phyloP scores from a whole-genome alignment of 331 rosid species.

The Malus hybrid region DNA sequence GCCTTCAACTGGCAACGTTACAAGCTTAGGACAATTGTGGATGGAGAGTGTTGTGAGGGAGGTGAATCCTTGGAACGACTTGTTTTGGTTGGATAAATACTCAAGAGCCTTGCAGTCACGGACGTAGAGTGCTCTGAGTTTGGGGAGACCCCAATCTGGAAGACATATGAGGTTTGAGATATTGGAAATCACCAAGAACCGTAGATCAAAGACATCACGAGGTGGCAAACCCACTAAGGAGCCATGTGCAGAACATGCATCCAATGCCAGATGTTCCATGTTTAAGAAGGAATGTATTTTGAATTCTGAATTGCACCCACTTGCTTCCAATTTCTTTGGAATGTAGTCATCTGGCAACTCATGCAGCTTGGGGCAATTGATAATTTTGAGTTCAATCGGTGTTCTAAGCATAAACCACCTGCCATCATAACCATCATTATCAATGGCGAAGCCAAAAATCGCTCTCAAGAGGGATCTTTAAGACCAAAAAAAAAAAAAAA shows the following conservation, averaged over 20 bases:
- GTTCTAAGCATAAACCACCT: too few species aligned
- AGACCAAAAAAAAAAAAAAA: rapidly evolving
- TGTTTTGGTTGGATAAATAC: neutral
- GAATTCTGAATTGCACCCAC: neutral
- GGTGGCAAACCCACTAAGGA: neutral
- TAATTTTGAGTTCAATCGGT: neutral
- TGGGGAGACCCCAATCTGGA: neutral
- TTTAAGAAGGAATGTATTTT: neutral
- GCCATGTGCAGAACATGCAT: neutral
- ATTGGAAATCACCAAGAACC: slow-evolving; percentile 4
- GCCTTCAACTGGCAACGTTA: neutral
- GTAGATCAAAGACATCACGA: neutral
- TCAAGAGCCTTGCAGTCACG: neutral
- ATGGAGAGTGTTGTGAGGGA: neutral
- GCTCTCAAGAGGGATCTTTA: too few species aligned
- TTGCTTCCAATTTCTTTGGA: neutral
- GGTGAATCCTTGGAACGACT: neutral
- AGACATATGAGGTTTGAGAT: neutral
- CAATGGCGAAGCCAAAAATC: too few species aligned
- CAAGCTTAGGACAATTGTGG: slow-evolving; percentile 8
- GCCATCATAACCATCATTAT: too few species aligned
- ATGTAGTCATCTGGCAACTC: neutral
- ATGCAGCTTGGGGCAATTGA: slow-evolving; percentile 8
- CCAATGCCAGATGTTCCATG: neutral
- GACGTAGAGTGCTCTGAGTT: neutral